Base-by-base conservation (phyloP, 2,329 filamentous ascomycete genomes). In the Fusarium drepaniforme region DNA sequence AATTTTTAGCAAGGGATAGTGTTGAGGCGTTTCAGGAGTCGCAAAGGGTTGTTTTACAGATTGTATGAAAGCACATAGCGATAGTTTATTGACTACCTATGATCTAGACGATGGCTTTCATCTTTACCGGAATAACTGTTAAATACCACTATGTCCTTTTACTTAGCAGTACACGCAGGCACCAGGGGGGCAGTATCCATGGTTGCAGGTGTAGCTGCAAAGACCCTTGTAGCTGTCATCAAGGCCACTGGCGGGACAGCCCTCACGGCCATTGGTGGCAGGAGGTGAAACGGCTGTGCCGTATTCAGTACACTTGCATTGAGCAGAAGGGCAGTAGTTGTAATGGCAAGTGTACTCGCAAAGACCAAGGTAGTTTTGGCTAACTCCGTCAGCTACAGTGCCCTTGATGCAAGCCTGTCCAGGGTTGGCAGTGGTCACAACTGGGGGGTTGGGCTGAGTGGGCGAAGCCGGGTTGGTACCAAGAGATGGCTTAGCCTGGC, bases 131-230 rank as follows among this genome's bases (percentile, higher is more conserved):
- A 8, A 49, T 2, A 23, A 42, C 5, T 51, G 2, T 30, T 11
- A 30, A 51, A 25, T 51, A 9, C 9, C 25, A n/a, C 25, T 6
- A 30, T 7, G 4, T 16, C 5, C 5, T 51, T 51, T 18, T n/a
- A 13, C 25, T 51, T 61, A 75, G 3, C 74, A 75, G 5, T 73
- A 75, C 38, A 38, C 57, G 3, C 81, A 83, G 18, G 81, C 81
- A 82, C 49, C 68, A 18, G 64, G n/a, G 0, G 86, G 86, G 61
- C 85, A 87, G 68, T 88, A 88, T 0, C 85, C 86, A 74, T 86
- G 84, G 68, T 82, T 84, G 56, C 86, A 88, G 15, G 84, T 80
- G 70, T 82, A 88, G 67, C 82, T 86, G 72, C 86, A 88, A 18
- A 88, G 81, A 0, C 85, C 86, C 44, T 82, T 71, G 70, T 87